These are phyloP conservation scores for Bipolaris gigantea DNA, from an alignment of 2,329 filamentous ascomycete species.

Conservation along the genomic window DNA sequence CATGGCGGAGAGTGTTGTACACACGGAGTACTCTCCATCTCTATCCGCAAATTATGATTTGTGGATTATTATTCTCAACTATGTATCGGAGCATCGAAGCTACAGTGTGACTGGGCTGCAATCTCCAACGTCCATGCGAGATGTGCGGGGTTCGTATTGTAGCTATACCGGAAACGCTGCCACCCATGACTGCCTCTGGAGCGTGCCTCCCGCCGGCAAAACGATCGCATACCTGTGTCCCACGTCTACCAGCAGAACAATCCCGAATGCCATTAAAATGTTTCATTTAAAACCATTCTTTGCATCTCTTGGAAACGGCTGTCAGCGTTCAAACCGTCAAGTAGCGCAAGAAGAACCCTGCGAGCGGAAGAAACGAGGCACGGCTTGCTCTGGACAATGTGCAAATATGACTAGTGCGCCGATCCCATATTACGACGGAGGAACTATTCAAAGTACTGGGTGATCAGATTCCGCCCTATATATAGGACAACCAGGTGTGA, in stretches of 20 bases:
- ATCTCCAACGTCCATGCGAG: not conserved
- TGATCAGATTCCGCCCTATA: slow-evolving; percentile 1
- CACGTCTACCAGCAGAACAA: not conserved
- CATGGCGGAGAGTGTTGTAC: not conserved
- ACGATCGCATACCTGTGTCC: not conserved
- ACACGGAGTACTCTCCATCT: not conserved
- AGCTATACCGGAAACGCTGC: not conserved
- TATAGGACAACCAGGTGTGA: not conserved
- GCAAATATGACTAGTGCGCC: not conserved
- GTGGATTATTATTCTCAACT: slow-evolving; percentile 1
- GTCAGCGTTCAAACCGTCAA: not conserved
- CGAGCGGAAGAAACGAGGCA: slow-evolving; percentile 1
- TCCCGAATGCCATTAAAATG: not conserved
- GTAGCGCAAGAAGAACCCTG: not conserved
- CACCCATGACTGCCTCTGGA: not conserved
- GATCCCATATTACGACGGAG: not conserved
- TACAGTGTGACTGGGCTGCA: not conserved
- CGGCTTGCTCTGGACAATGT: not conserved
- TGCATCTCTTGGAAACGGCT: not conserved
- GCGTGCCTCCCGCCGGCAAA: not conserved
- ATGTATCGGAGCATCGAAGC: not conserved
- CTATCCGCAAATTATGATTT: not conserved
- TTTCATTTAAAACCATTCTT: not conserved
- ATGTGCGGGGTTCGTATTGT: slow-evolving; percentile 2
- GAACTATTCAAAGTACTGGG: not conserved